These are phyloP conservation scores for Trichoderma sp. DNA, from an alignment of 2,329 filamentous ascomycete species.

Conservation along the genomic window DNA sequence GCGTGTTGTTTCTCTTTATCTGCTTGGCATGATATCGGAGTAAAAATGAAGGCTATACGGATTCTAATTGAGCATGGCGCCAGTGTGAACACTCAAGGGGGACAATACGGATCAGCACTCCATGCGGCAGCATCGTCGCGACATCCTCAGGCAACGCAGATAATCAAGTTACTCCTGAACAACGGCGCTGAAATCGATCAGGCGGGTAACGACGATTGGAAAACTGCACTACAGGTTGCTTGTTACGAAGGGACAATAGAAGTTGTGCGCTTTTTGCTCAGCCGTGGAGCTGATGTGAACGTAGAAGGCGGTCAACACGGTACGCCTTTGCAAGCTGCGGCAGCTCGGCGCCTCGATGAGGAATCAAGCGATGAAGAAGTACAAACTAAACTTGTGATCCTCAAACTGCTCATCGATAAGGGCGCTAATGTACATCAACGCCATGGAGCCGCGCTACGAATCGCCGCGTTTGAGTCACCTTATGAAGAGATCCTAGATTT, in stretches of 20 bases:
- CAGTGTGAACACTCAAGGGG: neutral
- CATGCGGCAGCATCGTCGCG: neutral
- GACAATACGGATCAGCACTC: neutral
- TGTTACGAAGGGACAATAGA: neutral
- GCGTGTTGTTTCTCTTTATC: neutral
- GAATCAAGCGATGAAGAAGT: rapidly evolving
- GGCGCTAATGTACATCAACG: neutral
- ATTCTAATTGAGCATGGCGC: neutral
- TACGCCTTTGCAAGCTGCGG: neutral
- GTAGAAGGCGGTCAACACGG: neutral
- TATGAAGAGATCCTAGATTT: neutral
- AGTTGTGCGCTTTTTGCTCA: neutral
- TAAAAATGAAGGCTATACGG: neutral
- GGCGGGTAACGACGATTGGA: neutral
- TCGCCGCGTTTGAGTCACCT: neutral
- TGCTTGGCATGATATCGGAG: neutral
- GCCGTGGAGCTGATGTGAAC: neutral
- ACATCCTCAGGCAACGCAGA: neutral
- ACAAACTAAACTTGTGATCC: no score
- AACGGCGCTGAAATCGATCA: neutral
- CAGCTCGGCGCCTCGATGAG: neutral
- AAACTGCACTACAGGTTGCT: neutral
- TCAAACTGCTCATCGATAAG: neutral
- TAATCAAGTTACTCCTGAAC: neutral
- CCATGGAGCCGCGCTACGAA: neutral